phyloP scores from a whole-genome alignment of 2,329 filamentous ascomycete genomes.

The Exophiala calicioides region DNA sequence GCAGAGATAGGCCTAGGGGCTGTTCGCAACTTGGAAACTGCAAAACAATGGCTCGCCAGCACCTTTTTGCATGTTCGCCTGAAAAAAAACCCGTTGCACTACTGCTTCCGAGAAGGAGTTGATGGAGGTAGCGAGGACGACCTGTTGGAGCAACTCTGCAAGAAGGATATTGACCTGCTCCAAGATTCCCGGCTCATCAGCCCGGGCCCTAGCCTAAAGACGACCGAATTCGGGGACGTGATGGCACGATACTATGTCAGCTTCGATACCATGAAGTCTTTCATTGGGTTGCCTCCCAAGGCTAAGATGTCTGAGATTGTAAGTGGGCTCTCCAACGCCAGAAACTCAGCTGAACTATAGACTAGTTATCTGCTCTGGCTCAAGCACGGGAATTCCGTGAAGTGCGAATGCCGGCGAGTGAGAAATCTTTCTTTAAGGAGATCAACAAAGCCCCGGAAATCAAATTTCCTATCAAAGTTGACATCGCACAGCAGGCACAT shows the following conservation, averaged over 20 bases:
- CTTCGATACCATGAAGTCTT: conserved; percentile 74
- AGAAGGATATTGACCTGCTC: conserved; percentile 66
- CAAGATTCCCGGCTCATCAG: conserved; percentile 61
- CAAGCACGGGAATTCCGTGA: conserved; percentile 73
- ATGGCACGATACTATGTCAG: conserved; percentile 83
- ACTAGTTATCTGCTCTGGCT: conserved; percentile 66
- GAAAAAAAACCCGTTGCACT: conserved; percentile 68
- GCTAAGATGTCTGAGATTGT: conserved; percentile 69
- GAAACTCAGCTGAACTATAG: conserved; percentile 1
- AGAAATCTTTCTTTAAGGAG: conserved; percentile 69
- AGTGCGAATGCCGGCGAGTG: conserved; percentile 68
- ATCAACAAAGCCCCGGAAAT: conserved; percentile 70
- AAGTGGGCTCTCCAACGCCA: conserved; percentile 36
- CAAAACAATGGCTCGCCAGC: conserved; percentile 71
- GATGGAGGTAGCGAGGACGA: conserved; percentile 59
- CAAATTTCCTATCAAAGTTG: conserved; percentile 69
- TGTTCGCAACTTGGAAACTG: conserved; percentile 63
- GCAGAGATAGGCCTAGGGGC: conserved; percentile 79
- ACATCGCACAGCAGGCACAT: conserved; percentile 65
- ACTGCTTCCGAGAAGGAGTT: conserved; percentile 61
- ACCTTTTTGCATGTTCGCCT: conserved; percentile 79
- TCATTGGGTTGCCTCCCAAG: conserved; percentile 63
- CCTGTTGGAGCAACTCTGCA: conserved; percentile 69
- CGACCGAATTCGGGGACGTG: conserved; percentile 72
- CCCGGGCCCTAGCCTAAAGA: conserved; percentile 52